Conservation (phyloP, 1,139 yeast species). For the Suhomyces terraborum region DNA sequence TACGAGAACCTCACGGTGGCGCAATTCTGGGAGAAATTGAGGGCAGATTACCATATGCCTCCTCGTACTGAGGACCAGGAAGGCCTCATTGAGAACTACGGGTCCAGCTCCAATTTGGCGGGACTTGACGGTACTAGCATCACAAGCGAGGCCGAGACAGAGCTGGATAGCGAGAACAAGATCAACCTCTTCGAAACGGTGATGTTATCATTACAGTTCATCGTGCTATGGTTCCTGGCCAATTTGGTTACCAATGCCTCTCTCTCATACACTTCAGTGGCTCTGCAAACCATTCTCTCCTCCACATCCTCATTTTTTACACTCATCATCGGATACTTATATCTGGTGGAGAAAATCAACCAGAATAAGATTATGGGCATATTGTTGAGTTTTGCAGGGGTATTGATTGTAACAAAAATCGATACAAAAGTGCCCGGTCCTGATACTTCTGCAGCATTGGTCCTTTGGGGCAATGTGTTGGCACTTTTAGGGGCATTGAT, state of each 20-base stretch:
- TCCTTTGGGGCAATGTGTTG: conserved; percentile 71
- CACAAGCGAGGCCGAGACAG: conserved; percentile 9
- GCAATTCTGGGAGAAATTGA: conserved; percentile 27
- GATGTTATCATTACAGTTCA: conserved; percentile 73
- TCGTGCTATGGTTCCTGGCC: conserved; percentile 86
- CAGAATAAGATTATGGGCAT: conserved; percentile 67
- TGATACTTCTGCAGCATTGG: conserved; percentile 33
- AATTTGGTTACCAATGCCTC: conserved; percentile 88
- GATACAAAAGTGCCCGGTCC: conserved; percentile 45
- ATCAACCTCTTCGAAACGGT: conserved; percentile 52
- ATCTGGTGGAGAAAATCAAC: conserved; percentile 70
- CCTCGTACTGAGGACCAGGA: conserved; percentile 12
- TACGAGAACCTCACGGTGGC: conserved; percentile 22
- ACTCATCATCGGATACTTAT: conserved; percentile 73
- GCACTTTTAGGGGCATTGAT: conserved; percentile 84
- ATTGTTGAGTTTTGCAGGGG: conserved; percentile 74
- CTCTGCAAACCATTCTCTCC: conserved; percentile 87
- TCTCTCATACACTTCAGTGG: conserved; percentile 84
- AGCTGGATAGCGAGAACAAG: too few species aligned
- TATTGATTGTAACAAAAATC: conserved; percentile 69
- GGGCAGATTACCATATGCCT: conserved; percentile 23
- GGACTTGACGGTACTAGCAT: conserved; percentile 11
- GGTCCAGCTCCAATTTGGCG: conserved; percentile 26
- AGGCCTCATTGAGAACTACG: conserved; percentile 20
- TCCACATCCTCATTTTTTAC: conserved; percentile 95